A percentile compares a stretch with the other conserved stretches of the same genome.
These are phyloP conservation scores for Endothia cerciana DNA, from an alignment of 2,329 filamentous ascomycete species.

Conservation along the genomic window DNA sequence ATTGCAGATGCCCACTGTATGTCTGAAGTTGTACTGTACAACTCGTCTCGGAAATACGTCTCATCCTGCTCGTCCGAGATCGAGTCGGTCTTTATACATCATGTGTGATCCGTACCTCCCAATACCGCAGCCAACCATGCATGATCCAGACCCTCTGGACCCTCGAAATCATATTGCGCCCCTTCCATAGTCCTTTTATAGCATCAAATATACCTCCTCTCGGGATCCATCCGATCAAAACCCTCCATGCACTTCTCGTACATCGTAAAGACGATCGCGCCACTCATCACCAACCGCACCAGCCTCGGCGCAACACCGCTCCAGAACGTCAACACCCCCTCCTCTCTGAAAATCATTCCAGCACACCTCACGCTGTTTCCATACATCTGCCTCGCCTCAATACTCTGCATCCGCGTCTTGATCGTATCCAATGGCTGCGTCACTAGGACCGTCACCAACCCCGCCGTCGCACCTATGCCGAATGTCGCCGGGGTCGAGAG, in stretches of 20 bases:
- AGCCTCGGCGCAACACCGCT: slow-evolving; percentile 87
- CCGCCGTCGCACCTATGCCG: slow-evolving; percentile 84
- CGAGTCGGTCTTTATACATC: background rate
- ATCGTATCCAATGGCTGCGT: slow-evolving; percentile 84
- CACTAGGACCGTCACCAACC: slow-evolving; percentile 85
- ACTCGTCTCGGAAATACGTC: background rate
- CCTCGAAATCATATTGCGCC: background rate
- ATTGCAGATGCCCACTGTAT: slow-evolving; percentile 4
- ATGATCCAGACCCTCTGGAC: background rate
- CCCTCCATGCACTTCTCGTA: slow-evolving; percentile 96
- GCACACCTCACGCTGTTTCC: slow-evolving; percentile 88
- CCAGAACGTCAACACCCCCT: slow-evolving; percentile 91
- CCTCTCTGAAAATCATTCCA: slow-evolving; percentile 80
- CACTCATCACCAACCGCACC: slow-evolving; percentile 83
- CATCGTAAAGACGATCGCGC: slow-evolving; percentile 98
- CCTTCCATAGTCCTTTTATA: background rate
- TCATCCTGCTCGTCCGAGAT: background rate
- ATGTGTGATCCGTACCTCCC: background rate
- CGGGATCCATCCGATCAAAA: slow-evolving; percentile 78
- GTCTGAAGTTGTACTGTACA: background rate
- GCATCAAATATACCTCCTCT: slow-evolving; percentile 76
- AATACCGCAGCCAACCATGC: background rate
- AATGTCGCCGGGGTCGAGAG: slow-evolving; percentile 87
- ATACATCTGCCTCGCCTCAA: slow-evolving; percentile 80
- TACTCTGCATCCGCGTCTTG: slow-evolving; percentile 97